Evolutionary conservation across 108 stramenopile genomes (phyloP).

Genomic region (Fistulifera solaris): DNA sequence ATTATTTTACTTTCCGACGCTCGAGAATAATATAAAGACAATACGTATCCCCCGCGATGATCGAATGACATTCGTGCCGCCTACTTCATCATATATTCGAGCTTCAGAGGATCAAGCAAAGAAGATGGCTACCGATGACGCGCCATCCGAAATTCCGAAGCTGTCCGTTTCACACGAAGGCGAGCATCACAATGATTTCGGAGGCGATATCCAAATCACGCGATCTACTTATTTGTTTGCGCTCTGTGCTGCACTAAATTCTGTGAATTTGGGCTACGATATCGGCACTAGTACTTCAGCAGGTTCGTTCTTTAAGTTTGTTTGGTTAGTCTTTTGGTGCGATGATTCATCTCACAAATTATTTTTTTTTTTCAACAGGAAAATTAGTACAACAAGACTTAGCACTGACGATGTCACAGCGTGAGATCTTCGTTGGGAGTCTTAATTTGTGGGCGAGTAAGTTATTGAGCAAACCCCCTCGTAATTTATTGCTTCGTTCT

Average conservation of each 20-base stretch:
- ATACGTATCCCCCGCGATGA: too few relatives aligned
- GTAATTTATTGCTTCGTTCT: constrained; percentile 26
- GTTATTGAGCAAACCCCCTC: constrained; percentile 33
- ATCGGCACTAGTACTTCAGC: constrained; percentile 42
- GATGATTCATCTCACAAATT: too few relatives aligned
- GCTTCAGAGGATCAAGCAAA: too few relatives aligned
- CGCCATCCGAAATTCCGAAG: too few relatives aligned
- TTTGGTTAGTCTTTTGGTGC: too few relatives aligned
- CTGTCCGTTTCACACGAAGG: constrained; percentile 12
- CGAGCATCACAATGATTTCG: constrained; percentile 37
- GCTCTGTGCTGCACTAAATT: constrained; percentile 74
- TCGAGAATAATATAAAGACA: too few relatives aligned
- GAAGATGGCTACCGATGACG: too few relatives aligned
- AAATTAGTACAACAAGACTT: constrained; percentile 29
- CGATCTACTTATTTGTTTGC: constrained; percentile 32
- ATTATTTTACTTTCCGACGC: too few relatives aligned
- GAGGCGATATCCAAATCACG: constrained; percentile 15
- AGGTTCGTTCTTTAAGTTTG: too few relatives aligned
- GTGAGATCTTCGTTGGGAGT: constrained; percentile 62
- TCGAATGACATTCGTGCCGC: too few relatives aligned
- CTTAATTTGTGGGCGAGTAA: constrained; percentile 34
- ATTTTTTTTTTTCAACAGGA: not conserved
- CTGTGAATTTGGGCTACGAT: constrained; percentile 68
- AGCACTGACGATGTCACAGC: constrained; percentile 40
- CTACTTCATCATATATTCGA: too few relatives aligned